phyloP scores from a whole-genome alignment of 176 grass and related monocot genomes.

The Oryza punctata region DNA sequence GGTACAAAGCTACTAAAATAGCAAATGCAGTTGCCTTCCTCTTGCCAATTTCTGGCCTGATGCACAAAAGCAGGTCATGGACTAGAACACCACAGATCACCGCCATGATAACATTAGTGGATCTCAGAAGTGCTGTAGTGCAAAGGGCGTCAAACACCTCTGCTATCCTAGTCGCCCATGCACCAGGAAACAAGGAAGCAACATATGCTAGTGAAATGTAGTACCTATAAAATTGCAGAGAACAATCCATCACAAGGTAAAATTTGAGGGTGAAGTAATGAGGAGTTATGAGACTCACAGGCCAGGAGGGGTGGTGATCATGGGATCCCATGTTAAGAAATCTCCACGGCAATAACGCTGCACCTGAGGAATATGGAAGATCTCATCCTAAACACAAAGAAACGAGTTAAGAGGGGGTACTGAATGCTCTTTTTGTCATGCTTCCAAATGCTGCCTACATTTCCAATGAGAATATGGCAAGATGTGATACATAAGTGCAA shows the following conservation, averaged over 20 bases:
- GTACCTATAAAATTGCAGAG: constrained; percentile 77
- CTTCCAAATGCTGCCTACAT: neutral
- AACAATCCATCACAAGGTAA: constrained; percentile 31
- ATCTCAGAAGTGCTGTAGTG: constrained; percentile 69
- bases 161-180: constrained; percentile 45
- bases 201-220: constrained; percentile 79
- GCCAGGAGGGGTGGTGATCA: constrained; percentile 95
- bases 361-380: constrained; percentile 89
- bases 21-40: constrained; percentile 68
- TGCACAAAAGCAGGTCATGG: constrained; percentile 69
- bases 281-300: constrained; percentile 54
- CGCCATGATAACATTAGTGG: constrained; percentile 73
- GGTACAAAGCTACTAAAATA: constrained; percentile 71
- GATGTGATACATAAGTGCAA: neutral
- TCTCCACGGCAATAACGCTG: constrained; percentile 70
- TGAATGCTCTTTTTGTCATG: constrained; percentile 13
- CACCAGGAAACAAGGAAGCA: constrained; percentile 77
- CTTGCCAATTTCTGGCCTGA: constrained; percentile 64
- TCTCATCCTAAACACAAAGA: constrained; percentile 74
- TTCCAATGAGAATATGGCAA: constrained; percentile 7
- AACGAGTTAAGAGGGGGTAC: constrained; percentile 1
- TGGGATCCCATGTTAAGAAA: constrained; percentile 74
- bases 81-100: constrained; percentile 71
- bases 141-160: constrained; percentile 60
- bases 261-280: constrained; percentile 17